These are phyloP conservation scores for Royoungia palumana DNA, from an alignment of 768 basidiomycete species.

Conservation along the genomic window DNA sequence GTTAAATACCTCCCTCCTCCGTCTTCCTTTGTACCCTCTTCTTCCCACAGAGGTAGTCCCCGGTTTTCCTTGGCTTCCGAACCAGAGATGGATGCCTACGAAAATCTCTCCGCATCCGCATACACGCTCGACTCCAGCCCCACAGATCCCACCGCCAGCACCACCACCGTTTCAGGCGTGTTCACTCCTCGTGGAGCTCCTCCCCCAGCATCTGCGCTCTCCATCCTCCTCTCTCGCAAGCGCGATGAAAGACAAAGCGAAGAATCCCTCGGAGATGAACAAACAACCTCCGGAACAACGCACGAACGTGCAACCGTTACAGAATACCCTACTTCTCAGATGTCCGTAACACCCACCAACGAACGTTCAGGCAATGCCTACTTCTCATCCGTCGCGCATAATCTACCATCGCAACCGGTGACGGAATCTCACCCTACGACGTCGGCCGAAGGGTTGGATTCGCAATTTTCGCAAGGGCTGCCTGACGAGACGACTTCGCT, in stretches of 20 bases:
- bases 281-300: not conserved
- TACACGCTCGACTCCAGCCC: constrained; percentile 26
- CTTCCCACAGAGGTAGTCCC: constrained; percentile 24
- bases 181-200: constrained; percentile 24
- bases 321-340: constrained; percentile 10
- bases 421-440: not conserved
- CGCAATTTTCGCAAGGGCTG: not conserved
- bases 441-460: not conserved
- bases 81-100: constrained; percentile 21
- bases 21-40: constrained; percentile 24
- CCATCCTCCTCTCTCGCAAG: constrained; percentile 33
- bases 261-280: not conserved
- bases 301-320: not conserved
- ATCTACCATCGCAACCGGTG: not conserved
- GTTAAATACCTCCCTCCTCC: constrained; percentile 17
- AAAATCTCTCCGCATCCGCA: constrained; percentile 29
- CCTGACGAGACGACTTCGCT: constrained; percentile 21
- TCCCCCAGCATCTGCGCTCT: constrained; percentile 32
- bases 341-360: constrained; percentile 22
- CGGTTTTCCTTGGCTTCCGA: constrained; percentile 23
- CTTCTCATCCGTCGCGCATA: constrained; percentile 2
- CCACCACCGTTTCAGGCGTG: constrained; percentile 5
- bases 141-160: constrained; percentile 2
- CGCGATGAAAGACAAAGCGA: constrained; percentile 3
- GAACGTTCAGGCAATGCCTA: constrained; percentile 1